phyloP scores from a whole-genome alignment of 2,329 filamentous ascomycete species.

The Colletotrichum theobromicola region DNA sequence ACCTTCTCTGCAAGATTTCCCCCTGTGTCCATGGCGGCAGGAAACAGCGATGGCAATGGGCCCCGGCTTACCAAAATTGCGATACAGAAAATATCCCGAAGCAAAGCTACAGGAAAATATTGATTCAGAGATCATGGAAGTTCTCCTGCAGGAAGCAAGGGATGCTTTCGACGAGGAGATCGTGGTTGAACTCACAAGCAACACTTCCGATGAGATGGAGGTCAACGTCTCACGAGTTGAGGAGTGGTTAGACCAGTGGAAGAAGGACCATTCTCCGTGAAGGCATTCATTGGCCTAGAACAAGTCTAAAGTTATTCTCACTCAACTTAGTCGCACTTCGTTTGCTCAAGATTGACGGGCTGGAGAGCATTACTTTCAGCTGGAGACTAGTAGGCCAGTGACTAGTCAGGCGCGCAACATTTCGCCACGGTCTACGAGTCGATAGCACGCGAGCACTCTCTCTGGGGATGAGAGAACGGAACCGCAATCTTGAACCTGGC shows the following conservation, averaged over 20 bases:
- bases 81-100: conserved; percentile 75
- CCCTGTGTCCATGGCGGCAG: neutral
- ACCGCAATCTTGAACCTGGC: neutral
- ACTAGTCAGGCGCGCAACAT: neutral
- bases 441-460: neutral
- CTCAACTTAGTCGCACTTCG: neutral
- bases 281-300: neutral
- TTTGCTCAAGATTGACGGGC: neutral
- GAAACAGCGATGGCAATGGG: neutral
- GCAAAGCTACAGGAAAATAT: conserved; percentile 94
- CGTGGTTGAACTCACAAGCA: conserved; percentile 86
- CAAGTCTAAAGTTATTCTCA: neutral
- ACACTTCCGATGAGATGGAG: conserved; percentile 84
- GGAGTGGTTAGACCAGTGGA: conserved; percentile 85
- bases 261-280: conserved; percentile 52
- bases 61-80: neutral
- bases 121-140: conserved; percentile 97
- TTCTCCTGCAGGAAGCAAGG: conserved; percentile 86
- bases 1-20: neutral
- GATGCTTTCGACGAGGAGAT: conserved; percentile 88
- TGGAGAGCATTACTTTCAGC: neutral
- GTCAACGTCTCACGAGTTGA: conserved; percentile 85
- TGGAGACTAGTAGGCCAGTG: neutral
- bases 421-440: neutral
- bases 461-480: neutral